phyloP scores from a whole-genome alignment of 345 rosid genomes.

The Gossypium bickii region DNA sequence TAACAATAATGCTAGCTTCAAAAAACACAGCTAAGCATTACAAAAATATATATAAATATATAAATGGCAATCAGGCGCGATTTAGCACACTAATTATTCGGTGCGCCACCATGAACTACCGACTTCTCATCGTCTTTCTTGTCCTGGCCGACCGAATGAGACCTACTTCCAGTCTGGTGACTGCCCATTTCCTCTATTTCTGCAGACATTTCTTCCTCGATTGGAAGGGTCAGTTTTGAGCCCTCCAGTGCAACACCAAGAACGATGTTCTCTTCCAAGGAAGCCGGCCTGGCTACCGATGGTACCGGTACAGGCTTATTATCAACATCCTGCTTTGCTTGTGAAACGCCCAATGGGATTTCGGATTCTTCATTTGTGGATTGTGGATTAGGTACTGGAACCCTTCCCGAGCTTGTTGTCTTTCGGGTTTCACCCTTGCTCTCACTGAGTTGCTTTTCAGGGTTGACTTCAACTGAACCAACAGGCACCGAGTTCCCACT shows the following conservation, averaged over 20 bases:
- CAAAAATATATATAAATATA: background rate
- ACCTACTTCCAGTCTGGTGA: conserved; percentile 32
- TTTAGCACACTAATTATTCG: conserved; percentile 3
- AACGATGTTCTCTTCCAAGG: conserved; percentile 75
- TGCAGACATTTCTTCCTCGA: conserved; percentile 53
- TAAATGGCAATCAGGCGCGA: background rate
- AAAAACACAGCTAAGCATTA: conserved; percentile 47
- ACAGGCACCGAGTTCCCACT: conserved; percentile 8
- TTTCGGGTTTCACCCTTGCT: conserved; percentile 25
- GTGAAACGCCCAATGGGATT: conserved; percentile 20
- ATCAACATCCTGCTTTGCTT: conserved; percentile 35
- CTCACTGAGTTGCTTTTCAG: conserved; percentile 30
- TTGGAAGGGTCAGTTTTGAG: conserved; percentile 78
- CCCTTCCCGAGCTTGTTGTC: conserved; percentile 15
- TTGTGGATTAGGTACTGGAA: conserved; percentile 19
- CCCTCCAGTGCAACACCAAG: conserved; percentile 91
- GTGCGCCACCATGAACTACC: conserved; percentile 26
- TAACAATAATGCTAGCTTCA: conserved; percentile 30
- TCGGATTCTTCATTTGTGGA: conserved; percentile 22
- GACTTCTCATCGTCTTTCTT: conserved; percentile 41
- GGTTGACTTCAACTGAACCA: conserved; percentile 13
- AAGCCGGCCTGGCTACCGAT: conserved; percentile 39
- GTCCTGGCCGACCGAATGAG: conserved; percentile 25
- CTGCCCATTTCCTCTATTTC: conserved; percentile 59
- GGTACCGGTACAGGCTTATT: conserved; percentile 31